These are phyloP conservation scores for Aethionema arabicum DNA, from an alignment of 345 rosid species.

Conservation along the genomic window DNA sequence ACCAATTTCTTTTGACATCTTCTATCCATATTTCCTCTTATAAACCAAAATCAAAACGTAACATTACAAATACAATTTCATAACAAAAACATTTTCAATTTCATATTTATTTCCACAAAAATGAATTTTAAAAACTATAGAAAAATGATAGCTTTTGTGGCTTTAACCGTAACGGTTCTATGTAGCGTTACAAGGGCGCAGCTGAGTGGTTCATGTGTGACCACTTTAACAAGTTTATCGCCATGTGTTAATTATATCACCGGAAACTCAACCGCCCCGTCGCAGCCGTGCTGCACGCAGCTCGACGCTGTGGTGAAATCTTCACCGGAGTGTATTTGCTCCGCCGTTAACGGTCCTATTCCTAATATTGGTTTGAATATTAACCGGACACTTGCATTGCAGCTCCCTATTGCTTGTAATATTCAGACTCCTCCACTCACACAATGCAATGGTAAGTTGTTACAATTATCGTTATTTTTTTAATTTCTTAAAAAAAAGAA, in stretches of 20 bases:
- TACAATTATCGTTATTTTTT: too few relatives aligned
- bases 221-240: slow-evolving; percentile 40
- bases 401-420: slow-evolving; percentile 62
- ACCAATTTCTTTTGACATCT: slow-evolving; percentile 31
- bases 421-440: slow-evolving; percentile 58
- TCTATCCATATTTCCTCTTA: slow-evolving; percentile 12
- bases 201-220: slow-evolving; percentile 41
- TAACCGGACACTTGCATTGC: slow-evolving; percentile 64
- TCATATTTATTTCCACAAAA: not conserved
- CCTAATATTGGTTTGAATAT: slow-evolving; percentile 53
- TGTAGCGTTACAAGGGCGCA: slow-evolving; percentile 37
- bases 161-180: slow-evolving; percentile 38
- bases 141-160: slow-evolving; percentile 32
- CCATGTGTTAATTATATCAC: slow-evolving; percentile 60
- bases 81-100: slow-evolving; percentile 10
- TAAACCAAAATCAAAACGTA: slow-evolving; percentile 12
- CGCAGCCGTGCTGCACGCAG: slow-evolving; percentile 63
- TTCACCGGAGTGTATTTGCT: slow-evolving; percentile 67
- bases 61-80: not conserved
- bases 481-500: too few relatives aligned
- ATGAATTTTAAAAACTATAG: slow-evolving; percentile 38
- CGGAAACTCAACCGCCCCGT: slow-evolving; percentile 63
- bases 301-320: slow-evolving; percentile 52
- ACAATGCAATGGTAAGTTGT: slow-evolving; percentile 65
- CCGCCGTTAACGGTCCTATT: slow-evolving; percentile 46